These are phyloP conservation scores for Exophiala sideris DNA, from an alignment of 2,329 filamentous ascomycete genomes.

Conservation along the genomic window DNA sequence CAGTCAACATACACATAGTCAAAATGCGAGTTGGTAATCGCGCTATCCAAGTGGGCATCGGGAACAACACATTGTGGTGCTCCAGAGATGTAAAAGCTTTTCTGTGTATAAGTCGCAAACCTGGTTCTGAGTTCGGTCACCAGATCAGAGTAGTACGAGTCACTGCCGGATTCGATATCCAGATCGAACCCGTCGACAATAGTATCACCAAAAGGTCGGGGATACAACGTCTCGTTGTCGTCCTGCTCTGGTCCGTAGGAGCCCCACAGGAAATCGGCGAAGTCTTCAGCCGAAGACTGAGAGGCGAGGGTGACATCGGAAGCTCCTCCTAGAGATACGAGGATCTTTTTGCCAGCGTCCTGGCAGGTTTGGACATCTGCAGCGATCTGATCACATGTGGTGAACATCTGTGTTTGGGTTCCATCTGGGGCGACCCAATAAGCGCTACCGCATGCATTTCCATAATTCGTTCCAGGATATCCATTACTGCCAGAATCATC, in stretches of 20 bases:
- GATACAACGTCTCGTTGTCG: conserved; percentile 33
- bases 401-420: conserved; percentile 40
- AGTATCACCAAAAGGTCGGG: conserved; percentile 65
- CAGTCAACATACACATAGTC: conserved; percentile 43
- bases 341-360: conserved; percentile 63
- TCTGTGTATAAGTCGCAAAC: conserved; percentile 41
- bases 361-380: conserved; percentile 59
- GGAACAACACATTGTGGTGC: conserved; percentile 68
- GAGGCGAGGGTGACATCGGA: conserved; percentile 65
- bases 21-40: conserved; percentile 45
- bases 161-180: conserved; percentile 61
- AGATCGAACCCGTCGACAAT: conserved; percentile 73
- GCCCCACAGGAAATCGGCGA: conserved; percentile 64
- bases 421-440: conserved; percentile 36
- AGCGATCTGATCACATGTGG: conserved; percentile 42
- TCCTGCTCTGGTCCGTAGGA: conserved; percentile 62
- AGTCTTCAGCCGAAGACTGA: conserved; percentile 49
- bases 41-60: conserved; percentile 49
- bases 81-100: conserved; percentile 59
- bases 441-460: conserved; percentile 49
- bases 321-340: conserved; percentile 69
- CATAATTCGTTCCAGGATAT: conserved; percentile 55
- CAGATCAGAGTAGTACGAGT: conserved; percentile 60
- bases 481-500: conserved; percentile 39
- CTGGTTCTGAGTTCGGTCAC: conserved; percentile 60